Percentiles rank a stretch among this genome's conserved stretches.
These are phyloP conservation scores for Vicia faba DNA, from an alignment of 306 rosid species.

Conservation along the genomic window DNA sequence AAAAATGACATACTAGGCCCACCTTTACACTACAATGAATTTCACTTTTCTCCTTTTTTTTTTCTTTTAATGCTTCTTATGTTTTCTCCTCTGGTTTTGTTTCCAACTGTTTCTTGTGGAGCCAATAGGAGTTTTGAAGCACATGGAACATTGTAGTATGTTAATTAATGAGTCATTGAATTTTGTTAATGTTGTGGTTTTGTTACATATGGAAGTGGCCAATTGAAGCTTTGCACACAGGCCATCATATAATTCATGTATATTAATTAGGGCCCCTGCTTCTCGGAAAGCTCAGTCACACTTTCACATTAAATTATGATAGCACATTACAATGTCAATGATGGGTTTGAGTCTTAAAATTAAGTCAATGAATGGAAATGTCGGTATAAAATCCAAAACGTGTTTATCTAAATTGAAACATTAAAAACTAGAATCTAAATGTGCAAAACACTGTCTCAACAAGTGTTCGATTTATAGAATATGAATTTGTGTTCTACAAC, in stretches of 20 bases:
- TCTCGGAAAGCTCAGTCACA: conserved; percentile 33
- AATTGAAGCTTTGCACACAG: neutral
- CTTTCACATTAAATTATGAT: conserved; percentile 34
- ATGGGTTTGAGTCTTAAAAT: too few relatives aligned
- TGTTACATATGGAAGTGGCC: conserved; percentile 31
- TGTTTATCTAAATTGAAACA: too few relatives aligned
- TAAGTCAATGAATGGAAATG: neutral
- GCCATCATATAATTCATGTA: neutral
- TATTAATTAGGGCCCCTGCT: neutral
- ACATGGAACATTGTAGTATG: conserved; percentile 15
- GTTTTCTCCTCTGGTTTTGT: neutral
- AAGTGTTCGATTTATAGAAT: too few relatives aligned
- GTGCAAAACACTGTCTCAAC: too few relatives aligned
- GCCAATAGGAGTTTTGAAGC: conserved; percentile 8
- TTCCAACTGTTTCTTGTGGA: conserved; percentile 2
- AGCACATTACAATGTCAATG: conserved; percentile 27
- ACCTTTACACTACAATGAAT: neutral
- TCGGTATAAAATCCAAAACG: too few relatives aligned
- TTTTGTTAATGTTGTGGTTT: neutral
- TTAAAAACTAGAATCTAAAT: too few relatives aligned
- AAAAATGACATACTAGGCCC: neutral
- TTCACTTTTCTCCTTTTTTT: neutral
- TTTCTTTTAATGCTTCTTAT: neutral
- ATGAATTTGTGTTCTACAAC: too few relatives aligned
- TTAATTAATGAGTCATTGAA: neutral